These are phyloP conservation scores for Ophiosphaerella herpotricha DNA, from an alignment of 2,329 filamentous ascomycete genomes.

Conservation along the genomic window DNA sequence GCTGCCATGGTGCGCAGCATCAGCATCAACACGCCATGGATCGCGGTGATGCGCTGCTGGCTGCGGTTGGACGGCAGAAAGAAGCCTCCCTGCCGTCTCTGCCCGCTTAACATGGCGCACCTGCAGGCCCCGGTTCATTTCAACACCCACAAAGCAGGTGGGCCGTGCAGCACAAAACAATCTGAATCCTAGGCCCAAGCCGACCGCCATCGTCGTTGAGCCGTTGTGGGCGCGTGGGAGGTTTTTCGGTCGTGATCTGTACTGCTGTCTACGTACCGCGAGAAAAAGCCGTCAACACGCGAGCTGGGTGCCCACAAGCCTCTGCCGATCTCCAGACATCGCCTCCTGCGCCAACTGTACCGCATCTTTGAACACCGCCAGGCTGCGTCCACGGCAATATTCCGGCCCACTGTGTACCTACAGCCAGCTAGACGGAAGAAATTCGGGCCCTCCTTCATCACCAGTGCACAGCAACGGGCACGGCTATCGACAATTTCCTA, in stretches of 20 bases:
- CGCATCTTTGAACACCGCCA: conserved; percentile 9
- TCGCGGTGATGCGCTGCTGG: no score
- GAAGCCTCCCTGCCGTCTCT: conserved; percentile 7
- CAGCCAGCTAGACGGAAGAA: background rate
- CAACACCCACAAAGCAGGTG: conserved; percentile 15
- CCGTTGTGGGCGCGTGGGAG: conserved; percentile 5
- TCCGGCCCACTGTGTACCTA: background rate
- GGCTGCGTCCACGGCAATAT: conserved; percentile 13
- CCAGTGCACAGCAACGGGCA: no score
- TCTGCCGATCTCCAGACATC: conserved; percentile 19
- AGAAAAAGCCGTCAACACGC: background rate
- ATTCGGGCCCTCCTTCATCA: no score
- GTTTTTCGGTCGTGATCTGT: conserved; percentile 6
- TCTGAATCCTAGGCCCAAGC: conserved; percentile 10
- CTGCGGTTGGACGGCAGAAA: conserved; percentile 5
- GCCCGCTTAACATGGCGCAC: conserved; percentile 2
- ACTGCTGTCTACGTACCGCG: no score
- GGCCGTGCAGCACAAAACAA: conserved; percentile 28
- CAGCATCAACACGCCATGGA: no score
- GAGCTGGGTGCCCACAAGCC: background rate
- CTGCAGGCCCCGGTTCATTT: conserved; percentile 11
- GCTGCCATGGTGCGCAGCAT: no score
- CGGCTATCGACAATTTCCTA: conserved; percentile 13
- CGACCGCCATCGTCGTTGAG: conserved; percentile 5
- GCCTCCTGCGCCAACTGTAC: background rate